Conservation (phyloP, 306 rosid genomes). For the Geum urbanum region DNA sequence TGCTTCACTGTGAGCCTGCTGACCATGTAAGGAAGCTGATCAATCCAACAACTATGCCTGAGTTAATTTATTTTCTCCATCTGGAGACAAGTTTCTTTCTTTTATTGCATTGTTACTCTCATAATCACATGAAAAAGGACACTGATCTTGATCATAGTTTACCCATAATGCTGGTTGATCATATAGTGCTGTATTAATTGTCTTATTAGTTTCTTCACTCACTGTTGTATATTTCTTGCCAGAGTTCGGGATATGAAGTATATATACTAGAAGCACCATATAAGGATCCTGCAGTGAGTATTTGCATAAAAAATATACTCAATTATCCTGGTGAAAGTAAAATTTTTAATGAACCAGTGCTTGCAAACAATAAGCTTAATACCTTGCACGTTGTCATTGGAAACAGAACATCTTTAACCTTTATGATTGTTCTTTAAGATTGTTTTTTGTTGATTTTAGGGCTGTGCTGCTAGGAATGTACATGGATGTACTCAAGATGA, state of each 20-base stretch:
- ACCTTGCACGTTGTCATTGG: background rate
- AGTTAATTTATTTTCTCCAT: slow-evolving; percentile 3
- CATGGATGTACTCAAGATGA: slow-evolving; percentile 73
- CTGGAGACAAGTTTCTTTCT: slow-evolving; percentile 9
- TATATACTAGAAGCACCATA: slow-evolving; percentile 89
- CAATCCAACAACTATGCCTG: slow-evolving; percentile 11
- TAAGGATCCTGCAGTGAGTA: slow-evolving; percentile 85
- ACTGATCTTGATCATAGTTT: background rate
- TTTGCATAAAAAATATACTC: background rate
- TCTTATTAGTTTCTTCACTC: slow-evolving; percentile 34
- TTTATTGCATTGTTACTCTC: background rate
- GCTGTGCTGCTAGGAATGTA: slow-evolving; percentile 96
- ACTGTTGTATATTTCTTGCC: slow-evolving; percentile 38
- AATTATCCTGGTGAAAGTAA: background rate
- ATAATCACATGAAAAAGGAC: slow-evolving; percentile 11
- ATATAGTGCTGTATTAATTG: slow-evolving; percentile 11
- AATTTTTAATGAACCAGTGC: background rate
- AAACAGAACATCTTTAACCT: too few relatives aligned
- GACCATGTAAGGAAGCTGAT: slow-evolving; percentile 13
- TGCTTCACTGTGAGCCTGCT: background rate
- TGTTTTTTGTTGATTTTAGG: too few relatives aligned
- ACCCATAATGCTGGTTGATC: slow-evolving; percentile 17
- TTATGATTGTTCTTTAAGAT: too few relatives aligned
- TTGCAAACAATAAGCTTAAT: background rate
- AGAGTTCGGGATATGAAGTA: slow-evolving; percentile 96